Evolutionary conservation across 139 green algal species (phyloP), one percentile per base, ranked within the genome.

Genomic region (Nannochloris sp.): DNA sequence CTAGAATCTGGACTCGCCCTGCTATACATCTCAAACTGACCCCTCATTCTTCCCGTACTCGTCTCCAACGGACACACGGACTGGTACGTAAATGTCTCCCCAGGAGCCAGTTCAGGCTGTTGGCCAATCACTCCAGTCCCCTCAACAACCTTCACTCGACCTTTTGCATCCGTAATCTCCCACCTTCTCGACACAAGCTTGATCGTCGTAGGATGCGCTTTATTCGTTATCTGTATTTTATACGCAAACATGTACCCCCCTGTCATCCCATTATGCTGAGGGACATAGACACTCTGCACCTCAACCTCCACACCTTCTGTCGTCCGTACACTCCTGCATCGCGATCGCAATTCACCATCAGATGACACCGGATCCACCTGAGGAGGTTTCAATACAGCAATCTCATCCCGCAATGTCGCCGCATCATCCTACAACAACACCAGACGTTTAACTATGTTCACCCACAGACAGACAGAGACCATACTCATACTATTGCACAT

Each of bases 91-190:
- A 90, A 90, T 6, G 50, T 67, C 40, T 81, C 63, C 2, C 85
- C 82, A 8, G 84, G 80, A 20, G 69, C 50, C 44, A 94, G 62
- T 37, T 88, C 68, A 17, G 87, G 87, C 69, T 92, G 83, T 72
- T 88, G 65, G 0, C 87, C 86, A 30, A 94, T 73, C 20, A 94
- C 86, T 5, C 87, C 87, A 4, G 80, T 73, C 1, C 87, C 87
- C 30, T 76, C 83, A 4, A 74, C 67, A 30, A 67, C 25, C 49
- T 63, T 61, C n/a, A 17, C 11, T 23, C 37, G 43, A 1, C 67
- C 67, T 12, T 51, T 65, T 26, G 31, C 46, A 46, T 74, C 48
- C 9, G 12, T 44, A 26, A 74, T 74, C 5, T 37, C 3, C 67
- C 67, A 74, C 23, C 45, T 28, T 1, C 66, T 57, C 16, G 16